Evolutionary conservation across 192 early-diverging fungal genomes (phyloP).

Genomic region (Funneliformis mosseae): DNA sequence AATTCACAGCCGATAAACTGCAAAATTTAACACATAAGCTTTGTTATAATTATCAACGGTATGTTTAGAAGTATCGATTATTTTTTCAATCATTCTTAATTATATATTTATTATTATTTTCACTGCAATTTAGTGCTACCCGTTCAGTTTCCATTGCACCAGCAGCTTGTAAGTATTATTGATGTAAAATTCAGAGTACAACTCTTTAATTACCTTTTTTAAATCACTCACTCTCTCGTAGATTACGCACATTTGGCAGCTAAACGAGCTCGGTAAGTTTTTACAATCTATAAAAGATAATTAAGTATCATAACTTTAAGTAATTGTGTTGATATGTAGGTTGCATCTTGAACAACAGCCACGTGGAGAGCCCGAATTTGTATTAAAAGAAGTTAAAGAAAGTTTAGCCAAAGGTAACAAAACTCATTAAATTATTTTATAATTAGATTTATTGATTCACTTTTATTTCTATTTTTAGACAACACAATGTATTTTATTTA

Average conservation of each 20-base stretch:
- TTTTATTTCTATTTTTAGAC: not conserved
- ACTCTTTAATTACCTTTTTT: not conserved
- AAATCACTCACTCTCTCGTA: not conserved
- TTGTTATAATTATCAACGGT: conserved; percentile 86
- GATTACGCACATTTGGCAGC: conserved; percentile 94
- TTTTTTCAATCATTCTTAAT: not conserved
- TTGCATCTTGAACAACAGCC: conserved; percentile 8
- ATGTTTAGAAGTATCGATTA: not conserved
- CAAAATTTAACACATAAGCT: conserved; percentile 89
- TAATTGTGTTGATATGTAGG: not conserved
- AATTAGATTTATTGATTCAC: not conserved
- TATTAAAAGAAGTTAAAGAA: conserved; percentile 20
- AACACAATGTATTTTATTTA: conserved; percentile 24
- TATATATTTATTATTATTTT: not conserved
- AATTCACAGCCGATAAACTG: conserved; percentile 76
- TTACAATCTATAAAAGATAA: not conserved
- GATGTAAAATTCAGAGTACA: not conserved
- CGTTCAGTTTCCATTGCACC: conserved; percentile 73
- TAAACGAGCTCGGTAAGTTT: conserved; percentile 69
- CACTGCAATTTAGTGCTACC: conserved; percentile 59
- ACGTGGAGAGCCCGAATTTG: conserved; percentile 14
- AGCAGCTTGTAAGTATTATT: conserved; percentile 53
- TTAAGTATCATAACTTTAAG: no score
- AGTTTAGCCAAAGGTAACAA: conserved; percentile 13
- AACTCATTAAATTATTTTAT: no score